Evolutionary conservation across 352 stramenopile species (phyloP).

Genomic region (Elongisporangium undulatum): DNA sequence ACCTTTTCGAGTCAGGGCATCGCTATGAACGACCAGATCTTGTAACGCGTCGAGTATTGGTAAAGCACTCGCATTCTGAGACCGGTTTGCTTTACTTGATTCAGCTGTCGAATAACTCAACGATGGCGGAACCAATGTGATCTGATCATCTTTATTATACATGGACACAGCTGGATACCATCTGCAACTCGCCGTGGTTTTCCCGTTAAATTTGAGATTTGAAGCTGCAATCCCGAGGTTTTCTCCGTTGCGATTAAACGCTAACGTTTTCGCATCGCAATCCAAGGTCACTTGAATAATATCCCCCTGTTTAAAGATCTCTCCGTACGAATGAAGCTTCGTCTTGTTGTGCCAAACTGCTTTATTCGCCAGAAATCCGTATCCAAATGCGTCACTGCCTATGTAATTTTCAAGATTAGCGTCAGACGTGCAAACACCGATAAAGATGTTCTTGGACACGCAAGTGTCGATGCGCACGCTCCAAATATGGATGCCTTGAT

Average conservation of each 20-base stretch:
- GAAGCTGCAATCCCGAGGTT: conserved; percentile 81
- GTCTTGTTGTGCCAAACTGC: conserved; percentile 91
- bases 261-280: conserved; percentile 72
- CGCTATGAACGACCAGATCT: conserved; percentile 17
- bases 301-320: conserved; percentile 91
- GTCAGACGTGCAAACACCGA: conserved; percentile 72
- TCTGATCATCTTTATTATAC: conserved; percentile 90
- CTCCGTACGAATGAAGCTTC: conserved; percentile 86
- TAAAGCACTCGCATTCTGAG: conserved; percentile 38
- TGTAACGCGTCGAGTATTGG: conserved; percentile 27
- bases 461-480: conserved; percentile 86
- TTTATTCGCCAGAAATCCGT: conserved; percentile 90
- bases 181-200: conserved; percentile 23
- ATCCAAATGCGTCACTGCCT: conserved; percentile 83
- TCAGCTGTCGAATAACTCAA: not conserved
- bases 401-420: conserved; percentile 88
- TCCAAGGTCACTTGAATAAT: conserved; percentile 82
- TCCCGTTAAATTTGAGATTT: conserved; percentile 27
- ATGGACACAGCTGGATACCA: conserved; percentile 89
- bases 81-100: conserved; percentile 3
- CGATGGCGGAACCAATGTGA: conserved; percentile 60
- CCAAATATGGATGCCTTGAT: conserved; percentile 81
- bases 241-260: conserved; percentile 85
- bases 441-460: conserved; percentile 92
- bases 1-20: not conserved